A percentile compares a stretch with the other conserved stretches of the same genome.
phyloP scores from a whole-genome alignment of 768 basidiomycete species.

The Podaxis rugospora region DNA sequence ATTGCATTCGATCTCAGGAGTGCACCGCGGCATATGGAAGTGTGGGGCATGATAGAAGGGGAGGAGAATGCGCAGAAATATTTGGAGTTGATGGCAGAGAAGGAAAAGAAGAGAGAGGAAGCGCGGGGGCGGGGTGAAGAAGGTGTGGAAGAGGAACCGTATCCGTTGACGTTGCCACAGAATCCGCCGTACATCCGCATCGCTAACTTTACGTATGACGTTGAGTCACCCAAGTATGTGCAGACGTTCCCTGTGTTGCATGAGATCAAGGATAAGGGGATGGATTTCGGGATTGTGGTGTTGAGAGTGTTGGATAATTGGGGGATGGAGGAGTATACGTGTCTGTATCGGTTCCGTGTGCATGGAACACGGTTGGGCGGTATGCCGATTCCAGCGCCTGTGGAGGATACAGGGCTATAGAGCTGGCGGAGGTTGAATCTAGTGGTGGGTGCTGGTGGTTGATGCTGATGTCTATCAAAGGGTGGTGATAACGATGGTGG shows the following conservation, averaged over 20 bases:
- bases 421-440: not conserved
- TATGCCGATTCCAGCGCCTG: constrained; percentile 26
- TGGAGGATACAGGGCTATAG: constrained; percentile 4
- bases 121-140: constrained; percentile 21
- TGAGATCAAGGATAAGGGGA: constrained; percentile 61
- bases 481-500: not conserved
- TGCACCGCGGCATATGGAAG: constrained; percentile 83
- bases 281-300: constrained; percentile 85
- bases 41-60: constrained; percentile 89
- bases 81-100: constrained; percentile 46
- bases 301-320: constrained; percentile 82
- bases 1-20: constrained; percentile 76
- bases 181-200: constrained; percentile 55
- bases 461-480: not conserved
- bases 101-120: constrained; percentile 27
- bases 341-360: constrained; percentile 82
- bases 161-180: constrained; percentile 46
- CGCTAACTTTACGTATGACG: constrained; percentile 62
- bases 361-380: constrained; percentile 58
- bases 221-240: constrained; percentile 53
- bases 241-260: constrained; percentile 78
- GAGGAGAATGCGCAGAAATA: constrained; percentile 63
- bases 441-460: not conserved
- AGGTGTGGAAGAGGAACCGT: constrained; percentile 31
- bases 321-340: constrained; percentile 81